A percentile compares a stretch with the other conserved stretches of the same genome.
Conservation (phyloP, 2,329 filamentous ascomycete species). For the Cyphellophora attinorum region DNA sequence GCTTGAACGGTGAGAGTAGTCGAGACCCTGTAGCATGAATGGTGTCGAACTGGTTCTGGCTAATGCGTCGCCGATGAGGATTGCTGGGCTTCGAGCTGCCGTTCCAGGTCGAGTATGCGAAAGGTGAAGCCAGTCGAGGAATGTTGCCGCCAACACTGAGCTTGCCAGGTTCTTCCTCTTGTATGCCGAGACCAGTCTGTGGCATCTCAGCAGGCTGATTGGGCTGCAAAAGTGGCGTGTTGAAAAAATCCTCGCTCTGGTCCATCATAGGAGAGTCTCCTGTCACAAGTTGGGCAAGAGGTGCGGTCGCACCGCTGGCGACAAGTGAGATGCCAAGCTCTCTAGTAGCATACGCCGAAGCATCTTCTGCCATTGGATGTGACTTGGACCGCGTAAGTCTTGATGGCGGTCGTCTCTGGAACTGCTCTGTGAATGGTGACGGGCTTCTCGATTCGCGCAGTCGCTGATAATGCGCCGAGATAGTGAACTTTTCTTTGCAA, state of each 20-base stretch:
- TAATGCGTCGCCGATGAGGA: constrained; percentile 20
- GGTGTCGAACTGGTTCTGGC: constrained; percentile 30
- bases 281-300: constrained; percentile 25
- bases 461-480: constrained; percentile 56
- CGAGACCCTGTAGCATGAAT: constrained; percentile 34
- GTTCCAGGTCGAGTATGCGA: constrained; percentile 39
- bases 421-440: constrained; percentile 42
- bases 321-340: constrained; percentile 36
- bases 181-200: constrained; percentile 14
- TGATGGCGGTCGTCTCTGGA: constrained; percentile 21
- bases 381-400: constrained; percentile 14
- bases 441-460: constrained; percentile 52
- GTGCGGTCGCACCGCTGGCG: constrained; percentile 28
- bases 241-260: constrained; percentile 25
- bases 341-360: constrained; percentile 31
- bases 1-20: constrained; percentile 43
- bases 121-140: constrained; percentile 39
- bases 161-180: constrained; percentile 10
- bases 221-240: constrained; percentile 21
- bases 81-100: constrained; percentile 27
- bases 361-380: constrained; percentile 11
- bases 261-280: constrained; percentile 20
- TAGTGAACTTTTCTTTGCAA: constrained; percentile 51
- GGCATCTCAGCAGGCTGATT: constrained; percentile 8
- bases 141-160: constrained; percentile 18